Conservation (phyloP, 176 grass and related monocot genomes). For the Hsuehochloa calcarea region DNA sequence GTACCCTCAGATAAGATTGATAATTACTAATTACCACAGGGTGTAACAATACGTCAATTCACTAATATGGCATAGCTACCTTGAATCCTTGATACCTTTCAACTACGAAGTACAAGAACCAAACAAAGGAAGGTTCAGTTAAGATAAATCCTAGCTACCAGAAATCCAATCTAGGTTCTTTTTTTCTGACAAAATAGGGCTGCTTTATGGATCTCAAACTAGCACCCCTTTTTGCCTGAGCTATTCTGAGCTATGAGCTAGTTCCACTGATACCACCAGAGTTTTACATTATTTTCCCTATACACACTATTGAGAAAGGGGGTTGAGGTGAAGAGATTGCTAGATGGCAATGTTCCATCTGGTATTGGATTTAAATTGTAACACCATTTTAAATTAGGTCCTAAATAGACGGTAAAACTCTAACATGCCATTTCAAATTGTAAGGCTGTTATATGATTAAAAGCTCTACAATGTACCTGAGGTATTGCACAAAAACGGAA, state of each 20-base stretch:
- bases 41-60: neutral
- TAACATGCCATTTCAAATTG: neutral
- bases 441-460: neutral
- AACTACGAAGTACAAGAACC: neutral
- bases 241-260: neutral
- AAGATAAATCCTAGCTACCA: neutral
- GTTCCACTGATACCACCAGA: neutral
- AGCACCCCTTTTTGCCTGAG: no score
- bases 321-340: neutral
- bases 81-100: neutral
- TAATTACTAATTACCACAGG: neutral
- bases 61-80: neutral
- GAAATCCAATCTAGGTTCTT: neutral
- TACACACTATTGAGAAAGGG: neutral
- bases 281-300: neutral
- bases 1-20: neutral
- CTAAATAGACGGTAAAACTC: neutral
- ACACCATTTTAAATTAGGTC: neutral
- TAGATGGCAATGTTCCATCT: neutral
- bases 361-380: neutral
- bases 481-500: constrained; percentile 93
- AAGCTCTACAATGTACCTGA: constrained; percentile 53
- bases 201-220: no score
- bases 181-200: no score
- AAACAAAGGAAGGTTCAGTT: neutral